Evolutionary conservation across 139 green algal genomes (phyloP).

Genomic region (Picochlorum costavermella): DNA sequence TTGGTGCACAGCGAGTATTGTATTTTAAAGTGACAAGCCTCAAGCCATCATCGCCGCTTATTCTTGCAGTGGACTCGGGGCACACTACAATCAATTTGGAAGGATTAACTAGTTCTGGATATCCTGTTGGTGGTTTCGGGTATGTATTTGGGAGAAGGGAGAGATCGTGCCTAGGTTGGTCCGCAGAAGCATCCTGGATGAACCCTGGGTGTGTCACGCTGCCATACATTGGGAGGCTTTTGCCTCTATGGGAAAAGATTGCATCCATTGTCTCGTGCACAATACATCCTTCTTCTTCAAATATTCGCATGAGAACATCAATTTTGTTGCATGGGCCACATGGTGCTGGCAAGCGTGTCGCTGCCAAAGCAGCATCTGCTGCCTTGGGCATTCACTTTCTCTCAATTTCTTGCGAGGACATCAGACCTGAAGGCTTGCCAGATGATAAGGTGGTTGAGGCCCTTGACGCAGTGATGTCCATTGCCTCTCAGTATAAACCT

Average conservation of each 20-base stretch:
- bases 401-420: constrained; percentile 46
- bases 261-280: constrained; percentile 16
- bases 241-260: constrained; percentile 20
- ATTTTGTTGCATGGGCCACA: constrained; percentile 55
- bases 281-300: constrained; percentile 33
- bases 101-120: constrained; percentile 9
- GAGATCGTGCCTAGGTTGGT: neutral
- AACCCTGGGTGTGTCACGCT: neutral
- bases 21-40: constrained; percentile 20
- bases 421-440: constrained; percentile 20
- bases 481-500: constrained; percentile 45
- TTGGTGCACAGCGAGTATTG: neutral
- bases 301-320: constrained; percentile 32
- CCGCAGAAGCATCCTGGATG: neutral
- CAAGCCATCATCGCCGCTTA: neutral
- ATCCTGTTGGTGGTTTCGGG: constrained; percentile 14
- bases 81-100: constrained; percentile 20
- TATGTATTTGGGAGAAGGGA: constrained; percentile 9
- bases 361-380: constrained; percentile 46
- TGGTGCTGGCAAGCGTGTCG: constrained; percentile 47
- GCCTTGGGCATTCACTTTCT: constrained; percentile 64
- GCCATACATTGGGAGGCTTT: neutral
- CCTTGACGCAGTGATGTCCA: constrained; percentile 35
- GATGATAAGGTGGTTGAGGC: constrained; percentile 44
- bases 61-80: constrained; percentile 8